These are phyloP conservation scores for Entamoeba nuttalli DNA, from an alignment of 208 protist genomes.

Conservation along the genomic window DNA sequence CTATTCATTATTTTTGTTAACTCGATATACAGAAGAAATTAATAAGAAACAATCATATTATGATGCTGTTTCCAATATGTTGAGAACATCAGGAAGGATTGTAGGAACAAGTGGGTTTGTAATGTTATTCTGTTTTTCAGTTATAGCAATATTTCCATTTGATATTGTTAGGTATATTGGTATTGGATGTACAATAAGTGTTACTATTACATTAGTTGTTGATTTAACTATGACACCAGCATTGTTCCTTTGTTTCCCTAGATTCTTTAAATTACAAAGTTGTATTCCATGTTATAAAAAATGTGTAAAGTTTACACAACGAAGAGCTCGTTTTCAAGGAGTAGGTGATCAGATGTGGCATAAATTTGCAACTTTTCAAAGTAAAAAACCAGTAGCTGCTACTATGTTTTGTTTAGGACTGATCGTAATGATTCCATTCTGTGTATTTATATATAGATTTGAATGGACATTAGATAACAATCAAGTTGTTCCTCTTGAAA, in stretches of 20 bases:
- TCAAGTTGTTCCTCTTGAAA: background rate
- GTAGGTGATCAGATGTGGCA: background rate
- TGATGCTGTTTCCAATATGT: constrained; percentile 27
- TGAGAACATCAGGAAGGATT: constrained; percentile 31
- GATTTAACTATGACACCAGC: constrained; percentile 42
- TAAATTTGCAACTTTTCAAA: background rate
- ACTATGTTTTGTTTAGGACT: background rate
- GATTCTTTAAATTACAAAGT: constrained; percentile 31
- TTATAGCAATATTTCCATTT: constrained; percentile 38
- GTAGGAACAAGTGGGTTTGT: constrained; percentile 41
- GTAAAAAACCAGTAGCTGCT: too few relatives aligned
- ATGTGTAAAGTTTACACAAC: background rate
- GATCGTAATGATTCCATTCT: background rate
- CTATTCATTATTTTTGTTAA: constrained; percentile 45
- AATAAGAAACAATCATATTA: background rate
- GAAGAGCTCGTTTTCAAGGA: background rate
- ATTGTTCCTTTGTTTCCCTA: constrained; percentile 39
- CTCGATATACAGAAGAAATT: constrained; percentile 42
- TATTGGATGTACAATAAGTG: constrained; percentile 25
- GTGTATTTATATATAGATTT: background rate
- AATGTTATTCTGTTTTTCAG: constrained; percentile 37
- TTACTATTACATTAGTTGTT: constrained; percentile 31
- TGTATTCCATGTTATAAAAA: background rate
- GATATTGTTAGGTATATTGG: constrained; percentile 40
- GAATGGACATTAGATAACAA: constrained; percentile 11